phyloP scores from a whole-genome alignment of 176 grass and related monocot species.

The Eremochloa ophiuroides region DNA sequence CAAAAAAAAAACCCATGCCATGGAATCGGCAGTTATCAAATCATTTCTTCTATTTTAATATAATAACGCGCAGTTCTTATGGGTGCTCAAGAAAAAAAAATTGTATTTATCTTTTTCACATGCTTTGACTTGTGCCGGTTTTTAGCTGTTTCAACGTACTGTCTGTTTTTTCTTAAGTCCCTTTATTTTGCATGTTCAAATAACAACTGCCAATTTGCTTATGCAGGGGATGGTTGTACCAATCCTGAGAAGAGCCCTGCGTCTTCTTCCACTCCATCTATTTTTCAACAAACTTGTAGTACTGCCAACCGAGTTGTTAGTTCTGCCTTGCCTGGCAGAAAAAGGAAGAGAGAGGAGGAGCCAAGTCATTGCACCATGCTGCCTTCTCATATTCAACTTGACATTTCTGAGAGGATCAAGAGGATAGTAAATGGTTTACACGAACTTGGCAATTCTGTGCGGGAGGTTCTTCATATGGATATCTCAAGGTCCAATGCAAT shows the following conservation, averaged over 20 bases:
- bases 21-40: no score
- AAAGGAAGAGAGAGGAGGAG: neutral
- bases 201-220: neutral
- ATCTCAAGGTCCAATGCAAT: neutral
- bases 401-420: neutral
- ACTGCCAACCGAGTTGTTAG: neutral
- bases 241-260: neutral
- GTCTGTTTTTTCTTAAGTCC: neutral
- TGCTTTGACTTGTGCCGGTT: neutral
- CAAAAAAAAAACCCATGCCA: no score
- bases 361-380: neutral
- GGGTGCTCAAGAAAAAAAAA: no score
- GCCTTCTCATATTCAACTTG: neutral
- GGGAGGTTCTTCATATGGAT: neutral
- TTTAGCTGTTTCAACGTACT: neutral
- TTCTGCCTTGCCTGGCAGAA: neutral
- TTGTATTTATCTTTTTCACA: no score
- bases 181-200: neutral
- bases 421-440: neutral
- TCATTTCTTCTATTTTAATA: no score
- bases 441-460: neutral
- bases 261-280: neutral
- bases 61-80: no score
- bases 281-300: neutral
- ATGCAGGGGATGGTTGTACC: neutral